A percentile compares a stretch with the other conserved stretches of the same genome.
phyloP scores from a whole-genome alignment of 192 early-diverging fungal species.

The Radiomyces spectabilis region DNA sequence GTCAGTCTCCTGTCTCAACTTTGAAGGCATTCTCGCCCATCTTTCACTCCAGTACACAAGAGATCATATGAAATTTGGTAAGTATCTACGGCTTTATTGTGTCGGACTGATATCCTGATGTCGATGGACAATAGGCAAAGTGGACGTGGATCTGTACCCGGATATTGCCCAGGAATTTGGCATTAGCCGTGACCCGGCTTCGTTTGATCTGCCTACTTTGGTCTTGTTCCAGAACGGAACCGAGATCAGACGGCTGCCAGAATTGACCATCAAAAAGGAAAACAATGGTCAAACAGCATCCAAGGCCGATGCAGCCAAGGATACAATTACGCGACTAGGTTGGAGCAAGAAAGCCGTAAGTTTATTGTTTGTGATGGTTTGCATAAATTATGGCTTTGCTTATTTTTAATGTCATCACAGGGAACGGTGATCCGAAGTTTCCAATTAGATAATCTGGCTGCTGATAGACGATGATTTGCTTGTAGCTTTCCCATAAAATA shows the following conservation, averaged over 20 bases:
- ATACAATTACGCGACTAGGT: slow-evolving; percentile 27
- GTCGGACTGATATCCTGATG: too few species aligned
- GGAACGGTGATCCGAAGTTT: slow-evolving; percentile 12
- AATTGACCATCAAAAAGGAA: slow-evolving; percentile 25
- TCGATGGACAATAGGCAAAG: slow-evolving; percentile 35
- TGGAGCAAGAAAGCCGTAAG: slow-evolving; percentile 28
- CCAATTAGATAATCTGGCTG: slow-evolving; percentile 10
- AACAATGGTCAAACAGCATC: slow-evolving; percentile 9
- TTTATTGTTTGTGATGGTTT: background rate
- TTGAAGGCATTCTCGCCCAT: slow-evolving; percentile 41
- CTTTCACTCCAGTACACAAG: slow-evolving; percentile 36
- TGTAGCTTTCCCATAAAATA: background rate
- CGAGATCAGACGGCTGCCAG: slow-evolving; percentile 35
- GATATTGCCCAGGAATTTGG: slow-evolving; percentile 38
- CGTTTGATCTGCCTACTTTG: slow-evolving; percentile 45
- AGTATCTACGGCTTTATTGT: too few species aligned
- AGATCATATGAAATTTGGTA: slow-evolving; percentile 21
- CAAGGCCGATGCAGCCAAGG: slow-evolving; percentile 19
- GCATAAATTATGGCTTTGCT: background rate
- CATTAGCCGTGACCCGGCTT: slow-evolving; percentile 39
- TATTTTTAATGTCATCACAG: background rate
- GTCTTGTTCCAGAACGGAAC: slow-evolving; percentile 43
- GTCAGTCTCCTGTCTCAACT: slow-evolving; percentile 40
- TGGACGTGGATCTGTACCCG: slow-evolving; percentile 40
- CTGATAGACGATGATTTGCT: too few species aligned